Base-by-base conservation (phyloP, 2,329 filamentous ascomycete genomes). In the Amauroascus niger region DNA sequence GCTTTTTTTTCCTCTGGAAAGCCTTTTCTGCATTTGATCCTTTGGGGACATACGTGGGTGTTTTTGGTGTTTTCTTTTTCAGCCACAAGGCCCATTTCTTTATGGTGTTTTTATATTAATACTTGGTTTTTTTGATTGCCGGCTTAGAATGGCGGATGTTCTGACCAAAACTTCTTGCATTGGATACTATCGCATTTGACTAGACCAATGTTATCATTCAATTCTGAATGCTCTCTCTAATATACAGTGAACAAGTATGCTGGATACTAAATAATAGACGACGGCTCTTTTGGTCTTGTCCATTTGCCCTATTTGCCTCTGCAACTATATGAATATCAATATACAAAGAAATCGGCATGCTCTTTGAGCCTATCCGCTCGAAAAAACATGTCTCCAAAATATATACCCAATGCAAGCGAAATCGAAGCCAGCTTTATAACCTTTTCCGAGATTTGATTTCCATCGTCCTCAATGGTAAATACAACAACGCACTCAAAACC, bases 401-500 rank as follows among this genome's bases (percentile, higher is more conserved):
- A 2, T 13, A 28, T n/a, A 28, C 18, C 14, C n/a, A n/a, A n/a
- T n/a, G n/a, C n/a, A n/a, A n/a, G n/a, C n/a, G n/a, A n/a, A n/a
- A n/a, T n/a, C n/a, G n/a, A n/a, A n/a, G n/a, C n/a, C n/a, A n/a
- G n/a, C n/a, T n/a, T 24, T 53, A 55, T 37, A 55, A 24, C 35
- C 56, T 53, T 44, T 55, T 54, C 43, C 51, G 18, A 7, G 55
- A 11, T 35, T 32, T 52, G n/a, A 59, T 48, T 46, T 59, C 57
- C 22, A 53, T 20, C 30, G 47, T 51, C 44, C 55, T 49, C 16
- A 59, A 37, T n/a, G 52, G 53, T 26, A 56, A 44, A 48, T 59
- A 57, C 49, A 59, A 51, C 32, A 59, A 33, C n/a, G 55, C 53
- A 52, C 57, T 56, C 33, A 56, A 13, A 13, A 22, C 57, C 47